Evolutionary conservation across 139 green algal species (phyloP).

Genomic region (Tetraselmis striata): DNA sequence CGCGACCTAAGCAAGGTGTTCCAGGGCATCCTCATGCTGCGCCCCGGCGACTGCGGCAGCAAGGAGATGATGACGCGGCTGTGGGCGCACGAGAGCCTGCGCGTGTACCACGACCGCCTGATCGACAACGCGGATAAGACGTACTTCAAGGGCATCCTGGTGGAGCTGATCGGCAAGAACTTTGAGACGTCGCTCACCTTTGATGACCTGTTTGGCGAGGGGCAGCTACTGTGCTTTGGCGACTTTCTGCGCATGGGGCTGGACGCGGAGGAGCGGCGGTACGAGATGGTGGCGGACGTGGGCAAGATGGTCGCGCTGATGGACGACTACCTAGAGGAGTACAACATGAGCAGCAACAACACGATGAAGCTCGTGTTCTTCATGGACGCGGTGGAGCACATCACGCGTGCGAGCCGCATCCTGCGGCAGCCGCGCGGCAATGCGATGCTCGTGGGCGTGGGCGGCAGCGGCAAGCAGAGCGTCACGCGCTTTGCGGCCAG

Average conservation of each 20-base stretch:
- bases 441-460: slow-evolving; percentile 79
- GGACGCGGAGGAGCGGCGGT: slow-evolving; percentile 42
- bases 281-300: slow-evolving; percentile 30
- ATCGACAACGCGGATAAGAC: slow-evolving; percentile 65
- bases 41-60: slow-evolving; percentile 21
- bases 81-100: slow-evolving; percentile 41
- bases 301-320: slow-evolving; percentile 38
- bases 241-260: slow-evolving; percentile 52
- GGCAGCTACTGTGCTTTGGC: slow-evolving; percentile 52
- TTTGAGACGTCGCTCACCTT: not conserved
- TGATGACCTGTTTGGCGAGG: slow-evolving; percentile 32
- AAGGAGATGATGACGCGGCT: slow-evolving; percentile 39
- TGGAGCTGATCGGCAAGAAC: not conserved
- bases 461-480: slow-evolving; percentile 68
- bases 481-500: slow-evolving; percentile 67
- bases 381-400: slow-evolving; percentile 70
- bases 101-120: slow-evolving; percentile 52
- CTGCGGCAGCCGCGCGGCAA: slow-evolving; percentile 75
- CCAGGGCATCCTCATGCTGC: slow-evolving; percentile 30
- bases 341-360: slow-evolving; percentile 55
- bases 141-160: slow-evolving; percentile 50
- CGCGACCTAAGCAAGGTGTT: slow-evolving; percentile 64
- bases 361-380: slow-evolving; percentile 80
- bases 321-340: slow-evolving; percentile 69
- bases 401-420: slow-evolving; percentile 60